Base-by-base conservation (phyloP, 1,284 basidiomycete species). In the Butyriboletus appendiculatus region DNA sequence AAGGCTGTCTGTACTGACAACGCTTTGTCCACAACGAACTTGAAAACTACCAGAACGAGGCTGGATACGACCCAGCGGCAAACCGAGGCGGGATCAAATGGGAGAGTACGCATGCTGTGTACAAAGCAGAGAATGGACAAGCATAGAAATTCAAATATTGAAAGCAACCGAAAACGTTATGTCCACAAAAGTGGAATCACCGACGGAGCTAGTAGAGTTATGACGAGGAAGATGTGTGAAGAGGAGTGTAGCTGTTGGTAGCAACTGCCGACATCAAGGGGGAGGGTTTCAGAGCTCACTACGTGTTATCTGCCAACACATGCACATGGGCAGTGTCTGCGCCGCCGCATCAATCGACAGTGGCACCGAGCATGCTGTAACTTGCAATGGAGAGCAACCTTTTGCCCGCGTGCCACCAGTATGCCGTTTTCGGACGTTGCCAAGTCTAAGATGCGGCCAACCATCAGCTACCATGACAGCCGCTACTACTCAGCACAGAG, bases 1-100 rank as follows among this genome's bases (percentile, higher is more conserved):
- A 69, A 66, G 20, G 65, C 62, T 5, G 16, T 16, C 6, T 45
- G 55, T 3, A 69, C 18, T 1, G 45, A 55, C 2, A 66, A 18
- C 1, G 7, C 42, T 14, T 45, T 67, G 41, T 55, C 52, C 7
- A 60, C 22, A 12, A 24, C 45, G 11, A 59, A 20, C 53, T 57
- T 62, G 41, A 55, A 8, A 7, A 35, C 46, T 5, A 56, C 37
- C 16, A 66, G 30, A 18, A 44, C 37, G 10, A 62, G 32, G n/a
- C 30, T 45, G 1, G 52, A 48, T 9, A 41, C 20, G 1, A 30
- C 26, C 66, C 57, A 69, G n/a, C 33, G 56, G 32, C 50, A 57
- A 24, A 59, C 10, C 2, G 48, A 40, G 9, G 33, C 0, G 24
- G 48, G 45, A n/a, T 18, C 35, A n/a, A n/a, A 8, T 26, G 33